Base-by-base conservation (phyloP, 176 grass and related monocot species). In the Cocos nucifera region DNA sequence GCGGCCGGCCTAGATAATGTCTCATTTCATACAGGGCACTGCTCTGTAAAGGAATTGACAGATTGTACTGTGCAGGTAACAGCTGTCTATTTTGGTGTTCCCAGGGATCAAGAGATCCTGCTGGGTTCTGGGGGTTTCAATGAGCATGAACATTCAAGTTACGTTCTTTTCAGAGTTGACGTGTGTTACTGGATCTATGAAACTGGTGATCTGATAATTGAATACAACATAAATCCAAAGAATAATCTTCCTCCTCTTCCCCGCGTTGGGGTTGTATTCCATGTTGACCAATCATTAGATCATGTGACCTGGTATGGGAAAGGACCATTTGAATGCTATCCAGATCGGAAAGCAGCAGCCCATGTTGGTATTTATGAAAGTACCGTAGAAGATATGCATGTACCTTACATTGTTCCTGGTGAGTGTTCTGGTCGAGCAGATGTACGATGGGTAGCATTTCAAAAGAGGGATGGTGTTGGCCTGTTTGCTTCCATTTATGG, bases 271-370 rank as follows among this genome's bases (percentile, higher is more conserved):
- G 5, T 91, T 3, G 75, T 87, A 65, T 91, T 97, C 39, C 67
- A 78, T 21, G 54, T 69, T 1, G 84, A 83, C 2, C 85, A 80
- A 23, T 84, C 79, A 29, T 48, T 97, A 74, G 73, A 76, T 62
- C 61, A 27, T 8, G 75, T 85, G 19, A 70, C 57, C 4, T 91
- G 87, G 83, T 91, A 91, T 4, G 92, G 92, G 3, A 79, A 56
- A 18, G 92, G 92, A 0, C 87, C 87, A 19, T 85, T 91, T n/a
- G 92, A 97, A 59, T 97, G 92, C 67, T 97, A 97, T 58, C 87
- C 87, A 0, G 92, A 97, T 73, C 75, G 87, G 21, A 97, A 97
- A 50, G 80, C 77, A 28, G 77, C 83, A 1, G 87, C 92, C 0
- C 87, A 91, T 51, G 78, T 97, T 15, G 65, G 75, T 22, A 61